These are phyloP conservation scores for Pezicula neosporulosa DNA, from an alignment of 2,329 filamentous ascomycete species.

Conservation along the genomic window DNA sequence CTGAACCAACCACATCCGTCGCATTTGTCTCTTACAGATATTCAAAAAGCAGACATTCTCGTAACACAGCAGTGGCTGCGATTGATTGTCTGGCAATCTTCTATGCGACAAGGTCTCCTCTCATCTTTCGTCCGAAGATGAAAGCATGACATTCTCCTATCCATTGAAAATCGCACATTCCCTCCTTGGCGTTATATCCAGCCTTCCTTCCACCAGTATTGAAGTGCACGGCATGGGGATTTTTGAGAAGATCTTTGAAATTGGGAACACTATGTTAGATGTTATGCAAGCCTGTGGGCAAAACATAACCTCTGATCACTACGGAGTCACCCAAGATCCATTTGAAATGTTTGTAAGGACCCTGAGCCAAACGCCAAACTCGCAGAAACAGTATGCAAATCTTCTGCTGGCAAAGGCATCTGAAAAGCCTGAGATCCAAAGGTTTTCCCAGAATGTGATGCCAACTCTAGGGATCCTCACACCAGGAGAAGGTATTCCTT, in stretches of 20 bases:
- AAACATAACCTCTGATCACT: conserved; percentile 12
- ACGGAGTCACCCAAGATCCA: conserved; percentile 34
- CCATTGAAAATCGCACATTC: conserved; percentile 60
- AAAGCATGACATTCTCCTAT: conserved; percentile 58
- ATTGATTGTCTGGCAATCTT: conserved; percentile 70
- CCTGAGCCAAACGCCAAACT: conserved; percentile 40
- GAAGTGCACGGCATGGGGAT: conserved; percentile 47
- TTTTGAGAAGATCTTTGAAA: conserved; percentile 47
- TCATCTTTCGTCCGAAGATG: conserved; percentile 53
- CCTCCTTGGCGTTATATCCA: conserved; percentile 41
- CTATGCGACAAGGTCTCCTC: conserved; percentile 61
- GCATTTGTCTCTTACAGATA: conserved; percentile 44
- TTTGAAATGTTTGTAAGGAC: conserved; percentile 42
- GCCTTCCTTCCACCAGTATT: conserved; percentile 37
- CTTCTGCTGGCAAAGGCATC: conserved; percentile 37
- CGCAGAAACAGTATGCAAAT: conserved; percentile 39
- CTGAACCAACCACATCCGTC: conserved; percentile 35
- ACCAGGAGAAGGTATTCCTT: not conserved
- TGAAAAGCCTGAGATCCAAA: conserved; percentile 32
- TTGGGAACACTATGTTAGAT: conserved; percentile 40
- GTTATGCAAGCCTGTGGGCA: conserved; percentile 35
- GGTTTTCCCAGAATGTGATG: conserved; percentile 10
- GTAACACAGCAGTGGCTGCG: conserved; percentile 70
- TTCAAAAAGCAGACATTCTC: conserved; percentile 65
- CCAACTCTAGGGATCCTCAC: not conserved